Evolutionary conservation across 2,329 filamentous ascomycete genomes (phyloP), one percentile per base, ranked within the genome.

Genomic region (Macroventuria anomochaeta): DNA sequence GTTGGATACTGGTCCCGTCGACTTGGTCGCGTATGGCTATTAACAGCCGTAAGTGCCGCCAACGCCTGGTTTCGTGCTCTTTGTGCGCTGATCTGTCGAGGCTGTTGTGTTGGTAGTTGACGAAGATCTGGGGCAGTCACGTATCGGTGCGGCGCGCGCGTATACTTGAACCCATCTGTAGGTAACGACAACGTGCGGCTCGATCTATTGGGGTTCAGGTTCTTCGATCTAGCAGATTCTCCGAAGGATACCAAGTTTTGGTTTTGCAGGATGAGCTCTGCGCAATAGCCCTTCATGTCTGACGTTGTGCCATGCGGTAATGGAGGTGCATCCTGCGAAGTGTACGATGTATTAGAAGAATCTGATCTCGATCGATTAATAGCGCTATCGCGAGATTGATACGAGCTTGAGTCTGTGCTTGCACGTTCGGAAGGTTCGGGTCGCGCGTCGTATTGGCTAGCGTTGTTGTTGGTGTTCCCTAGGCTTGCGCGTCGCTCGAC

Each of bases 331-430:
- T 37, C 47, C 7, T 57, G 58, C 0, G 34, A 38, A 7, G 44
- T 38, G 33, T 55, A 61, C 3, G 54, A 55, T 21, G 53, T 56
- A 17, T 40, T 59, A 2, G 59, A 64, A 20, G 52, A 58, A 28
- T 48, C 53, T 15, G 60, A 63, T 7, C 53, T 38, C 7, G 60
- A 50, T 33, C 56, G 52, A n/a, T 53, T 36, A 6, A 62, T n/a
- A 0, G 46, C 49, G 40, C 41, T 47, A 28, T 62, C 50, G n/a
- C 38, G 56, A 15, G 59, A 53, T 11, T 40, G 56, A 36, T 53
- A 61, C 10, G 53, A 61, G 31, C 48, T 55, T 0, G 57, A 59
- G 41, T 58, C 51, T 37, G 58, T 62, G 46, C 58, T 56, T 28
- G 46, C 32, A 11, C 40, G 37, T 8, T 53, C 58, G 15, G 58